Base-by-base conservation (phyloP, 1,139 yeast species). In the Hansenula lynferdii region DNA sequence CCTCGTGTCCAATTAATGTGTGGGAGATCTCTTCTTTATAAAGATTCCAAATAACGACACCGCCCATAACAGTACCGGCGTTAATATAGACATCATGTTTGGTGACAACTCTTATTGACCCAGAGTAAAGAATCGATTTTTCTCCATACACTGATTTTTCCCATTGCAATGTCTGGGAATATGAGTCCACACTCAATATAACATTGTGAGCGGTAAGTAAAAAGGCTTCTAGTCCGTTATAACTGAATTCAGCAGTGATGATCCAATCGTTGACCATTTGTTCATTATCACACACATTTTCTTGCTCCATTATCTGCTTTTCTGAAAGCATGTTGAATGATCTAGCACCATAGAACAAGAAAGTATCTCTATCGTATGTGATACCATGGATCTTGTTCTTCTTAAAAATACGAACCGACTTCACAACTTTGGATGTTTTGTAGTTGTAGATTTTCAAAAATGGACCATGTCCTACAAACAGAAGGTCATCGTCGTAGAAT, bases 1-100 rank as follows among this genome's bases (percentile, higher is more conserved):
- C 97, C 57, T 84, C 90, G 57, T 92, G 98, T 2, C 79, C 82
- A 0, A 73, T 72, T 40, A 90, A 67, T 29, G 70, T 72, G 48
- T 80, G 77, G 2, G 77, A 28, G 9, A 82, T 65, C 30, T 66
- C 47, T 10, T 70, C 63, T 3, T 69, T 57, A 23, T 53, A 49
- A 37, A 77, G 57, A 38, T 79, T 77, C 97, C 97, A 92, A 1
- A 89, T 64, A 6, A 85, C 67, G 1, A 86, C 81, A 4, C 97
- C 96, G 37, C 82, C 80, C 80, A 90, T 80, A 1, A 92, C 97
- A 0, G 98, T 92, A 19, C 97, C 97, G 0, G 96, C 90, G 20
- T 87, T 87, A 11, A 87, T 68, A 11, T 72, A 56, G 0, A 81
- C 74, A 32, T 62, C 62, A 9, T 62, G 65, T n/a, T 57, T 57